Evolutionary conservation across 2,329 filamentous ascomycete genomes (phyloP).

Genomic region (Fusarium pilosicola): DNA sequence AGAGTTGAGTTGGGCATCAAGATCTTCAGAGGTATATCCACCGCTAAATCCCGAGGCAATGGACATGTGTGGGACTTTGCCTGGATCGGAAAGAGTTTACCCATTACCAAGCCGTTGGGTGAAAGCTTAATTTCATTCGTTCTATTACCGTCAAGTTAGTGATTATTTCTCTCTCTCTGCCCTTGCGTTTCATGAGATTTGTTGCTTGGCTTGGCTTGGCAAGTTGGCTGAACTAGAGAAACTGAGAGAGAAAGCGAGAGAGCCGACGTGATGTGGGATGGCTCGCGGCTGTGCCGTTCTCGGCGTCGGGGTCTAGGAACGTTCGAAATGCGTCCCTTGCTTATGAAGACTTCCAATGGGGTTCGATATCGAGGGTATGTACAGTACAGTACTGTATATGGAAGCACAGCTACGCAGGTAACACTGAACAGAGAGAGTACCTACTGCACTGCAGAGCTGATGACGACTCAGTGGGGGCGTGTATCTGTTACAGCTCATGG

Average conservation of each 20-base stretch:
- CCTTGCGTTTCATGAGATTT: neutral
- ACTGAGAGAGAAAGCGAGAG: neutral
- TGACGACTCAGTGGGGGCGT: conserved; percentile 15
- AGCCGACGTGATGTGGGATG: neutral
- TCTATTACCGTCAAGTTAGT: neutral
- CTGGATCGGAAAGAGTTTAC: neutral
- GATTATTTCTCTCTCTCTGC: neutral
- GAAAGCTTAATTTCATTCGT: conserved; percentile 27
- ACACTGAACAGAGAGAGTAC: neutral
- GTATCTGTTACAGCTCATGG: neutral
- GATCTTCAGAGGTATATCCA: conserved; percentile 9
- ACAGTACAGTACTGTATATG: neutral
- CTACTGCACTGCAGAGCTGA: neutral
- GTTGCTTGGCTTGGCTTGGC: neutral
- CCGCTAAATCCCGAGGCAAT: conserved; percentile 12
- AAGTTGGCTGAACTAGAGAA: neutral
- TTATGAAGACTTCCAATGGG: neutral
- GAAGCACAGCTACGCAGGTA: neutral
- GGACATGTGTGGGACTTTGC: conserved; percentile 19
- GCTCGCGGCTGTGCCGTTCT: neutral
- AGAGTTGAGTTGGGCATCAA: conserved; percentile 22
- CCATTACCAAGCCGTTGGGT: conserved; percentile 19
- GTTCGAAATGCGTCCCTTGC: conserved; percentile 5
- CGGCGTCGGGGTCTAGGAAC: conserved; percentile 2
- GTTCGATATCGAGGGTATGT: neutral